A percentile compares a stretch with the other conserved stretches of the same genome.
These are phyloP conservation scores for Didymosphaeria variabile DNA, from an alignment of 2,329 filamentous ascomycete genomes.

Conservation along the genomic window DNA sequence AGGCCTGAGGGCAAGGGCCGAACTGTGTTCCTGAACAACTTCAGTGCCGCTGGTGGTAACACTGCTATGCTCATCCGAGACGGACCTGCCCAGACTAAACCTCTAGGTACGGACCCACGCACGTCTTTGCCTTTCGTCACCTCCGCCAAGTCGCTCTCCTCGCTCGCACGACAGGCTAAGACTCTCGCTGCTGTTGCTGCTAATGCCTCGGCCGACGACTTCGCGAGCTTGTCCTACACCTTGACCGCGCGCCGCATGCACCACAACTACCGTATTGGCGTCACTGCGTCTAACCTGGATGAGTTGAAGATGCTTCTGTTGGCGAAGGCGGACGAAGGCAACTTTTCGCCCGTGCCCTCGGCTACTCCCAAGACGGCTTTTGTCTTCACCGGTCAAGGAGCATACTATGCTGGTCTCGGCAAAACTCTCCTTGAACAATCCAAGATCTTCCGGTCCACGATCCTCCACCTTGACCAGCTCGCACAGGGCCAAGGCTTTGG, in stretches of 20 bases:
- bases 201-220: conserved; percentile 18
- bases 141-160: conserved; percentile 7
- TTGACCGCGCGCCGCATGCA: conserved; percentile 37
- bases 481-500: conserved; percentile 57
- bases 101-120: conserved; percentile 1
- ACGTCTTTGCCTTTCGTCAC: conserved; percentile 19
- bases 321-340: conserved; percentile 49
- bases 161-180: conserved; percentile 3
- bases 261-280: conserved; percentile 27
- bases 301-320: conserved; percentile 9
- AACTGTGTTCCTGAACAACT: conserved; percentile 47
- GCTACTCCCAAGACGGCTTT: conserved; percentile 60
- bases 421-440: conserved; percentile 60
- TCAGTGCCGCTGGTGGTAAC: conserved; percentile 51
- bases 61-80: conserved; percentile 40
- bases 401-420: conserved; percentile 61
- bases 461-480: conserved; percentile 59
- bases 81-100: conserved; percentile 19
- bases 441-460: conserved; percentile 58
- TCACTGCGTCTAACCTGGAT: conserved; percentile 14
- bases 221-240: conserved; percentile 30
- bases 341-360: conserved; percentile 62
- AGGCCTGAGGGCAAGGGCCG: conserved; percentile 28
- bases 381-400: conserved; percentile 63
- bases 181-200: conserved; percentile 13